phyloP scores from a whole-genome alignment of 108 stramenopile genomes.

The Aureococcus anophagefferens region DNA sequence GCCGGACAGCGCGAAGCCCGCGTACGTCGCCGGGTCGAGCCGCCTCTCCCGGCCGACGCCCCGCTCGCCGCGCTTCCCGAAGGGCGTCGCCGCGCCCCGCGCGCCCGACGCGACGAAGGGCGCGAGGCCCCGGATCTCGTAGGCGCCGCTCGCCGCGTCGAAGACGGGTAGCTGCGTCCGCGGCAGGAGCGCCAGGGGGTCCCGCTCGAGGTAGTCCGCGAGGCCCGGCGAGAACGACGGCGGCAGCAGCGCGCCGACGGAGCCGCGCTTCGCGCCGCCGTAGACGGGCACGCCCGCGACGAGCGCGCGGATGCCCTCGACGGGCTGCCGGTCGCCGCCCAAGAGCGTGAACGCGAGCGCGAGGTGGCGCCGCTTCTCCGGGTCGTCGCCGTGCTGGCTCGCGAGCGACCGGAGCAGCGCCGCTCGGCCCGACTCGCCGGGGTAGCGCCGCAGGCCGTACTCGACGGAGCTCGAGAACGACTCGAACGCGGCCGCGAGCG shows the following conservation, averaged over 20 bases:
- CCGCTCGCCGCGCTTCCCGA: not conserved
- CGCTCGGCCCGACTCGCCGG: not conserved
- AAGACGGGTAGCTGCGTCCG: conserved; percentile 1
- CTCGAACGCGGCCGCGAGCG: conserved; percentile 12
- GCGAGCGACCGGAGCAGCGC: not conserved
- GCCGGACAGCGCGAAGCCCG: conserved; percentile 67
- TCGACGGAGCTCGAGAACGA: conserved; percentile 1
- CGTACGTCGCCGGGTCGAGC: conserved; percentile 16
- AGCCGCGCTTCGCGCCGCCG: not conserved
- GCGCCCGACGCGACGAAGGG: not conserved
- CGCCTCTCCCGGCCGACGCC: conserved; percentile 15
- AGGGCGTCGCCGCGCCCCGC: not conserved
- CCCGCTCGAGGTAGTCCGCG: not conserved
- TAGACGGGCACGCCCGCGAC: not conserved
- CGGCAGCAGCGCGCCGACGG: not conserved
- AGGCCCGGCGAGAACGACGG: not conserved
- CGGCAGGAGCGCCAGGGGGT: not conserved
- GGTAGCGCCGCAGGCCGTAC: not conserved
- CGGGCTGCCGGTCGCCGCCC: not conserved
- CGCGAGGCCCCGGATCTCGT: not conserved
- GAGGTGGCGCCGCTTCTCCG: not conserved
- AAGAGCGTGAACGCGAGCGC: not conserved
- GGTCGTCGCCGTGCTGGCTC: not conserved
- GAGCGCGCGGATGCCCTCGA: not conserved
- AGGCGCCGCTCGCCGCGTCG: not conserved